These are phyloP conservation scores for Albophoma yamanashiensis DNA, from an alignment of 2,329 filamentous ascomycete genomes.

Conservation along the genomic window DNA sequence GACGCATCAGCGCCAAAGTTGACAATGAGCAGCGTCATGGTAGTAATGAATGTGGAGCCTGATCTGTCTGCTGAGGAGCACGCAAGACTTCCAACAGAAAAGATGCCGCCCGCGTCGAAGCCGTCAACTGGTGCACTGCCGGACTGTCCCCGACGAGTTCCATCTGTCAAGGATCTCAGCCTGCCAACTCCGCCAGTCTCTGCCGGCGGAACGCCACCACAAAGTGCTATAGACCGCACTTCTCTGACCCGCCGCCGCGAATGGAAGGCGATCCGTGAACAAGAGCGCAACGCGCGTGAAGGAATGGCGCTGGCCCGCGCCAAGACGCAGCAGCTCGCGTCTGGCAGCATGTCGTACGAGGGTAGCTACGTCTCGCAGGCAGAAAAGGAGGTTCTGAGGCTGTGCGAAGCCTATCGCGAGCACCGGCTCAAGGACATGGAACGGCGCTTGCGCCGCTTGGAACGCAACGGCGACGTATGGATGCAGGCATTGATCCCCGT, in stretches of 20 bases:
- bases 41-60: constrained; percentile 25
- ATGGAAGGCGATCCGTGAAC: constrained; percentile 19
- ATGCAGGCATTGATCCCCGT: constrained; percentile 32
- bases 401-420: constrained; percentile 30
- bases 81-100: not conserved
- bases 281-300: constrained; percentile 14
- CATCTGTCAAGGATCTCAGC: constrained; percentile 1
- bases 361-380: constrained; percentile 8
- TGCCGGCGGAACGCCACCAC: constrained; percentile 14
- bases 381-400: constrained; percentile 23
- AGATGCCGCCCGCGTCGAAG: not conserved
- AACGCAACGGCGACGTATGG: constrained; percentile 35
- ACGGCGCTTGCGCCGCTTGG: constrained; percentile 31
- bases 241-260: constrained; percentile 22
- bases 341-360: constrained; percentile 12
- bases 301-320: constrained; percentile 10
- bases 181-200: constrained; percentile 21
- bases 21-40: constrained; percentile 26
- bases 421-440: constrained; percentile 36
- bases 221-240: constrained; percentile 14
- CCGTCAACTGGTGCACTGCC: not conserved
- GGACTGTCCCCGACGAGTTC: not conserved
- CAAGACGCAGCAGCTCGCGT: constrained; percentile 9
- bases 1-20: constrained; percentile 1
- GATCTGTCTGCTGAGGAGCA: constrained; percentile 8